phyloP scores from a whole-genome alignment of 768 basidiomycete species.

The Lentinula sp. region DNA sequence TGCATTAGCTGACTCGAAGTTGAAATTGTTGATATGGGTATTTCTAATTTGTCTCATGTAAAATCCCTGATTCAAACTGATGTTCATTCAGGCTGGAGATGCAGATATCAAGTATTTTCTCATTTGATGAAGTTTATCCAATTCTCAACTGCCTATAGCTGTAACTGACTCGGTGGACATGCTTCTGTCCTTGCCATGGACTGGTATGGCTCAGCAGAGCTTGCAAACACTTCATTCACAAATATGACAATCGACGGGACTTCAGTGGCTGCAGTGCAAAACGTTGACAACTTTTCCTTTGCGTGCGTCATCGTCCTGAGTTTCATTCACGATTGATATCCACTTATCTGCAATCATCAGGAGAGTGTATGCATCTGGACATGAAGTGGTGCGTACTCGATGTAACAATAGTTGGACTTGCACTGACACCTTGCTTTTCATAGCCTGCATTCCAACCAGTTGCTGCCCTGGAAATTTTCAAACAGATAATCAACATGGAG shows the following conservation, averaged over 20 bases:
- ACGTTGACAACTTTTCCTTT: constrained; percentile 63
- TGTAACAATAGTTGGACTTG: neutral
- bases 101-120: constrained; percentile 40
- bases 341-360: constrained; percentile 19
- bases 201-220: constrained; percentile 36
- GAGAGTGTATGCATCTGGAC: constrained; percentile 52
- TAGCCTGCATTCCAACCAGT: constrained; percentile 61
- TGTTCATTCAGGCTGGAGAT: constrained; percentile 32
- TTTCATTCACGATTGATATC: neutral
- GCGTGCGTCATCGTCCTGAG: constrained; percentile 37
- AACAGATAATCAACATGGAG: constrained; percentile 44
- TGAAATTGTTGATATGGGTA: constrained; percentile 46
- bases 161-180: constrained; percentile 43
- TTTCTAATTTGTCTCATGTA: neutral
- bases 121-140: neutral
- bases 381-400: constrained; percentile 50
- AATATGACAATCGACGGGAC: constrained; percentile 54
- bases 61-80: constrained; percentile 11
- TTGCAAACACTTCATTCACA: constrained; percentile 30
- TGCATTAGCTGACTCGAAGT: constrained; percentile 35
- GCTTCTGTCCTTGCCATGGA: constrained; percentile 37
- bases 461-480: constrained; percentile 53
- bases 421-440: neutral
- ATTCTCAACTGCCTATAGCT: constrained; percentile 19
- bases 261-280: constrained; percentile 53